A percentile compares a stretch with the other conserved stretches of the same genome.
phyloP scores from a whole-genome alignment of 2,329 filamentous ascomycete genomes.

The Grosmannia penicillata region DNA sequence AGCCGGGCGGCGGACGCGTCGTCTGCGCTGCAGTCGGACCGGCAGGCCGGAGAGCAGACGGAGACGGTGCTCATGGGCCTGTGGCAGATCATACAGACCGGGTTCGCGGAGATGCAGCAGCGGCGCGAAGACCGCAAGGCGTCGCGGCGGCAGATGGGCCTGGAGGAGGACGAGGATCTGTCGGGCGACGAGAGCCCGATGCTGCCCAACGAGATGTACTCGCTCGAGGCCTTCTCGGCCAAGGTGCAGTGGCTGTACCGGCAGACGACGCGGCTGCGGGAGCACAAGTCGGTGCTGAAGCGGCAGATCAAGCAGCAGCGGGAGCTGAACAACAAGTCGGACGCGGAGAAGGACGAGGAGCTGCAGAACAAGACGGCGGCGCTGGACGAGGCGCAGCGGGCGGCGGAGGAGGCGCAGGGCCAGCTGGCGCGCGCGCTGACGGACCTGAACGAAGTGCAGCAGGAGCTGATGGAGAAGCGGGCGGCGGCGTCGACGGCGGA shows the following conservation, averaged over 20 bases:
- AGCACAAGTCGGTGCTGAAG: conserved; percentile 80
- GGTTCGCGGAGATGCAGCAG: conserved; percentile 39
- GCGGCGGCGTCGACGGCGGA: conserved; percentile 6
- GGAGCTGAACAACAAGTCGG: conserved; percentile 78
- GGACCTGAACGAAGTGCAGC: conserved; percentile 25
- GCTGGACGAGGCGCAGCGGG: conserved; percentile 24
- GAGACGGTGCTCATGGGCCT: conserved; percentile 37
- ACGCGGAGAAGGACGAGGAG: conserved; percentile 53
- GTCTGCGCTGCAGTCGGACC: conserved; percentile 16
- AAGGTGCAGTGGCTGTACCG: conserved; percentile 68
- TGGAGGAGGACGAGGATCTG: conserved; percentile 43
- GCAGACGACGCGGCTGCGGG: conserved; percentile 62
- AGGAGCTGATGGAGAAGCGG: conserved; percentile 10
- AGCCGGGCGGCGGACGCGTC: conserved; percentile 19
- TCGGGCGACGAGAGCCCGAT: conserved; percentile 44
- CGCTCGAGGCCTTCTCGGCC: conserved; percentile 58
- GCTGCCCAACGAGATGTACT: conserved; percentile 47
- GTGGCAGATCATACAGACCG: conserved; percentile 43
- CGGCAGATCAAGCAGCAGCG: conserved; percentile 92
- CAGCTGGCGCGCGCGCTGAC: conserved; percentile 32
- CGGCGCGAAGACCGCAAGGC: conserved; percentile 37
- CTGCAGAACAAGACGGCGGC: conserved; percentile 43
- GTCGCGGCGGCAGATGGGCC: conserved; percentile 39
- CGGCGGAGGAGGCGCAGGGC: conserved; percentile 25
- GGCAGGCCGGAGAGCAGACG: conserved; percentile 36